phyloP scores from a whole-genome alignment of 768 basidiomycete genomes.

The Gloeostereum incarnatum region DNA sequence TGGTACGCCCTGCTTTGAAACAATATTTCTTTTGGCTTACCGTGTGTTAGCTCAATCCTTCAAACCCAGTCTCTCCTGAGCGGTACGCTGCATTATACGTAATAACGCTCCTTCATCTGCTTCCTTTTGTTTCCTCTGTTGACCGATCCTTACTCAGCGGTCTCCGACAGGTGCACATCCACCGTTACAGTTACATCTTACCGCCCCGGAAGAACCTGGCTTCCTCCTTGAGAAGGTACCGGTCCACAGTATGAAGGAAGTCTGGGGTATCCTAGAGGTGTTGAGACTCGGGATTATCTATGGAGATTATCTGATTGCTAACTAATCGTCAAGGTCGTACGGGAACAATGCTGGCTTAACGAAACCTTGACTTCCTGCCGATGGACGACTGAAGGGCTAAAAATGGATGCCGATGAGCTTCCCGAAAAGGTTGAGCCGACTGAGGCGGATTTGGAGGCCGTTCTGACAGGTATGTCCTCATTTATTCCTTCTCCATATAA shows the following conservation, averaged over 20 bases:
- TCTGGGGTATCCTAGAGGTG: constrained; percentile 72
- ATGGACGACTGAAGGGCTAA: constrained; percentile 51
- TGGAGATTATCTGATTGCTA: constrained; percentile 1
- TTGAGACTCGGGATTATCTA: too few relatives aligned
- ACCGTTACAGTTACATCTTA: constrained; percentile 56
- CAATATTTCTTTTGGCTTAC: neutral
- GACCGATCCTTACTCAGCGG: constrained; percentile 25
- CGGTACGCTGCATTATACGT: constrained; percentile 65
- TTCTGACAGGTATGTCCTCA: constrained; percentile 44
- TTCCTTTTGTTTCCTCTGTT: constrained; percentile 2
- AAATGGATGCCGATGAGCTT: constrained; percentile 14
- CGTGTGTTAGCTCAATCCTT: constrained; percentile 45
- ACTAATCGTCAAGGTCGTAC: constrained; percentile 42
- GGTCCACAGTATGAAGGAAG: constrained; percentile 63
- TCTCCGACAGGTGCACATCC: constrained; percentile 65
- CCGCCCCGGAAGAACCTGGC: constrained; percentile 66
- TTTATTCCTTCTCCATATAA: neutral
- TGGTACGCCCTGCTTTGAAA: constrained; percentile 29
- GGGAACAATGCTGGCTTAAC: constrained; percentile 82
- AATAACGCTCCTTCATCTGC: constrained; percentile 15
- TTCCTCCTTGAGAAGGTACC: constrained; percentile 64
- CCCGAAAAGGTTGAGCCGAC: constrained; percentile 28
- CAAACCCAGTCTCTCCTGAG: constrained; percentile 37
- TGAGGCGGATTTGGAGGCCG: constrained; percentile 50
- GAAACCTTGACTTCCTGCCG: constrained; percentile 50